Evolutionary conservation across 2,329 filamentous ascomycete species (phyloP).

Genomic region (Coniochaeta ligniaria): DNA sequence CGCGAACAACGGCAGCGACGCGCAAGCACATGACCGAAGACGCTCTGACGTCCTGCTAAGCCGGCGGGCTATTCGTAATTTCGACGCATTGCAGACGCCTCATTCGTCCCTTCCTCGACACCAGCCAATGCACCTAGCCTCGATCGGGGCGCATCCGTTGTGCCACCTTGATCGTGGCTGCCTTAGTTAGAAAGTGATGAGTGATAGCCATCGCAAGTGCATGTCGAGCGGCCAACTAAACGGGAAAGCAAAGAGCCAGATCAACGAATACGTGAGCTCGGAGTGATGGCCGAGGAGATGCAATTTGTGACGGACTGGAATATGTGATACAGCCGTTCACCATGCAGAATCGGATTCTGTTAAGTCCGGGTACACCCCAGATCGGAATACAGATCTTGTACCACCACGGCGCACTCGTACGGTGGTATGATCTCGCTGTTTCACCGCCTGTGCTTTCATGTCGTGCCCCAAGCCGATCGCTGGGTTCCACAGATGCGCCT

Average conservation of each 20-base stretch:
- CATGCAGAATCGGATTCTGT: neutral
- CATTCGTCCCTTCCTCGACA: neutral
- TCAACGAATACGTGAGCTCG: neutral
- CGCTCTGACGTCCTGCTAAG: neutral
- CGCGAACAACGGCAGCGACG: neutral
- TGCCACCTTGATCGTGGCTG: neutral
- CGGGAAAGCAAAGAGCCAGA: neutral
- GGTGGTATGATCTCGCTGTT: neutral
- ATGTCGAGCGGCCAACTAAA: too few relatives aligned
- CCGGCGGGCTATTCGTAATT: neutral
- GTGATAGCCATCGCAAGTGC: neutral
- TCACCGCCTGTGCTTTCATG: neutral
- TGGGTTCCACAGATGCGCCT: neutral
- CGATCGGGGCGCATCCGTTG: neutral
- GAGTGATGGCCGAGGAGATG: neutral
- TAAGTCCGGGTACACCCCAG: neutral
- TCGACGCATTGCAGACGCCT: neutral
- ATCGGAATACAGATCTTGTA: neutral
- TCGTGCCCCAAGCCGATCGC: neutral
- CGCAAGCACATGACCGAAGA: neutral
- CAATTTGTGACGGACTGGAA: neutral
- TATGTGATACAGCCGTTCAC: neutral
- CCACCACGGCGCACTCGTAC: neutral
- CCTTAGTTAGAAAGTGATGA: too few relatives aligned
- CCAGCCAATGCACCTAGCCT: neutral